Base-by-base conservation (phyloP, 2,329 filamentous ascomycete genomes). In the Pyrenophora tritici-repentis region DNA sequence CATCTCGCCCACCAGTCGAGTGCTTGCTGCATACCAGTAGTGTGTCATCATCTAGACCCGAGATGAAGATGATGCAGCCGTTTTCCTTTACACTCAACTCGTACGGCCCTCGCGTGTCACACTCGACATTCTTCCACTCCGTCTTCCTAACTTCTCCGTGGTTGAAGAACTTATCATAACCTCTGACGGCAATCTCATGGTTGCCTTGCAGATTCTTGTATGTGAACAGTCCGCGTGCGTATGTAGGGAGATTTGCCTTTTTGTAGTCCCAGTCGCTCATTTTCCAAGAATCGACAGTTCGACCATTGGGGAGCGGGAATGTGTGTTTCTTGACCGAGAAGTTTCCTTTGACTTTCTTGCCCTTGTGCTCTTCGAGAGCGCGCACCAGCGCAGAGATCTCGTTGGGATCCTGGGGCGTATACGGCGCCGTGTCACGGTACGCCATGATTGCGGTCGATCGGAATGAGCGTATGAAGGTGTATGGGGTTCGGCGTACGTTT, bases 151-250 rank as follows among this genome's bases (percentile, higher is more conserved):
- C 88, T 76, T 99, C 94, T 42, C 84, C 84, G 34, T 90, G 83
- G 65, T 99, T 99, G 84, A 99, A 99, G 79, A 99, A 99, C 76
- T 99, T 99, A 80, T 99, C 93, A 75, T 99, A 99, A 43, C 94
- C 94, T 63, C 94, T 84, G 41, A 91, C 85, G 1, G 83, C 89
- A 62, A 99, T 97, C 73, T 96, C 90, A 10, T 84, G 78, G 7
- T 83, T 79, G 7, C 86, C 85, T 20, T 83, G 79, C 42, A 81
- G 78, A 56, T 83, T 86, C 58, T 77, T 83, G 35, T 88, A 88
- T n/a, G 92, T 99, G 75, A 99, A 99, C 1, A 99, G 83, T 6
- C 94, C 94, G 46, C 94, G 86, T 5, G 94, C 92, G 72, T 97
- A 96, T 1, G 91, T 96, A 5, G 94, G 94, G 9, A 99, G 82